These are phyloP conservation scores for Heterobasidion parviporum DNA, from an alignment of 1,284 basidiomycete species.

Conservation along the genomic window DNA sequence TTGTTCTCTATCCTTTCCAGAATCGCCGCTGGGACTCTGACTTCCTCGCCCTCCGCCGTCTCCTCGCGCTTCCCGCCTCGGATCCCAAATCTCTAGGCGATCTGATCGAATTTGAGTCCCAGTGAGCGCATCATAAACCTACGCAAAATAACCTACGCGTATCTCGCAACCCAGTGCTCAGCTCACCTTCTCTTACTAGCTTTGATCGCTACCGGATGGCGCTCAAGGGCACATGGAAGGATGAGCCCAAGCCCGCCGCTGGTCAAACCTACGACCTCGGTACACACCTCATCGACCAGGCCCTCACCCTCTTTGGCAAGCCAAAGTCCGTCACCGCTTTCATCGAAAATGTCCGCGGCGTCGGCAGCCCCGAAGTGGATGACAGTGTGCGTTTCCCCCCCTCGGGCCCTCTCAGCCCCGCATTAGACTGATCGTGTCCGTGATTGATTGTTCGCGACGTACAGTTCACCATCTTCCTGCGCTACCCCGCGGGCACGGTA, in stretches of 20 bases:
- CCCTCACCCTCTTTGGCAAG: conserved; percentile 68
- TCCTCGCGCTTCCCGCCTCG: conserved; percentile 48
- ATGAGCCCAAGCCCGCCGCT: conserved; percentile 41
- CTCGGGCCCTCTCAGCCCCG: no score
- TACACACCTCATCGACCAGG: conserved; percentile 72
- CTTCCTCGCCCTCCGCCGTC: conserved; percentile 64
- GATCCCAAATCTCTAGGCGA: conserved; percentile 51
- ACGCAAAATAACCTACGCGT: no score
- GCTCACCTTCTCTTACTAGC: conserved; percentile 22
- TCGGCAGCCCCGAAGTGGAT: conserved; percentile 58
- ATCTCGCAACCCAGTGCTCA: no score
- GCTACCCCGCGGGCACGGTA: conserved; percentile 35
- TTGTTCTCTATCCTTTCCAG: conserved; percentile 73
- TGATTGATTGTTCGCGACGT: conserved; percentile 4
- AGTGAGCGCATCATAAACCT: conserved; percentile 31
- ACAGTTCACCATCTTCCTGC: conserved; percentile 65
- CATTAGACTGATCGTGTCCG: not conserved
- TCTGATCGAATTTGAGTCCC: conserved; percentile 69
- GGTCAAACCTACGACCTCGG: conserved; percentile 61
- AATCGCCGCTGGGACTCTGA: conserved; percentile 83
- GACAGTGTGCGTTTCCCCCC: conserved; percentile 43
- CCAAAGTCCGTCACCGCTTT: conserved; percentile 65
- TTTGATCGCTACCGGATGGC: conserved; percentile 71
- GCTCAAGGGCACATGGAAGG: conserved; percentile 69
- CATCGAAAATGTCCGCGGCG: conserved; percentile 56